A percentile compares a stretch with the other conserved stretches of the same genome.
phyloP scores from a whole-genome alignment of 192 early-diverging fungal species.

The Physocladia obscura region DNA sequence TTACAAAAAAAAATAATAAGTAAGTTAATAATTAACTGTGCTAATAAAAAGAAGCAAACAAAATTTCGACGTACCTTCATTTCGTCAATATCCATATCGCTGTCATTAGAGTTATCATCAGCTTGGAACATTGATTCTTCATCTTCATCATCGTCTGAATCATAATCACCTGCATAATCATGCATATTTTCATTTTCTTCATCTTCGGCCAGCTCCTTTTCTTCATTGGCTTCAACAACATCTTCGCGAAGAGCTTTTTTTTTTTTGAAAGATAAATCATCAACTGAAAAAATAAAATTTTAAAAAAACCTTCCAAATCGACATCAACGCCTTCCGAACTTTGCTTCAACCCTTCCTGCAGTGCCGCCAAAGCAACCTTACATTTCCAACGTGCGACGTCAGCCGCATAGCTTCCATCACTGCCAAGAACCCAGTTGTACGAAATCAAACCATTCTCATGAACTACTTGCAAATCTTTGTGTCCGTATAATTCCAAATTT shows the following conservation, averaged over 20 bases:
- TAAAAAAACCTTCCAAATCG: conserved; percentile 15
- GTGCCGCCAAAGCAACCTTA: background rate
- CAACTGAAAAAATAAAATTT: background rate
- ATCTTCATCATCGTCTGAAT: conserved; percentile 21
- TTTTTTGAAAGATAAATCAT: background rate
- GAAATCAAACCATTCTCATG: conserved; percentile 37
- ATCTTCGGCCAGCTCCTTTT: conserved; percentile 13
- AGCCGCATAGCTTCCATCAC: conserved; percentile 14
- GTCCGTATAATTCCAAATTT: conserved; percentile 23
- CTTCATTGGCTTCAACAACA: conserved; percentile 5
- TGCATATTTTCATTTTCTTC: background rate
- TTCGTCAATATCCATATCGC: conserved; percentile 25
- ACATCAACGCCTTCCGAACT: background rate
- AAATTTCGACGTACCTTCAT: background rate
- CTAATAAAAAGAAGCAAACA: background rate
- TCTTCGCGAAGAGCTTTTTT: conserved; percentile 12
- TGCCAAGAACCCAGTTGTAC: conserved; percentile 25
- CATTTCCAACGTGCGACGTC: conserved; percentile 25
- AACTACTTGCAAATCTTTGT: conserved; percentile 5
- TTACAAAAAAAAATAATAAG: background rate
- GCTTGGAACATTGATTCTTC: background rate
- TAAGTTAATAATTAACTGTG: conserved; percentile 1
- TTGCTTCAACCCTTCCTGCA: conserved; percentile 6
- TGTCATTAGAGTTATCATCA: conserved; percentile 21
- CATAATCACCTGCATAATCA: background rate